Conservation (phyloP, 352 stramenopile species). For the Phytophthora syringae region DNA sequence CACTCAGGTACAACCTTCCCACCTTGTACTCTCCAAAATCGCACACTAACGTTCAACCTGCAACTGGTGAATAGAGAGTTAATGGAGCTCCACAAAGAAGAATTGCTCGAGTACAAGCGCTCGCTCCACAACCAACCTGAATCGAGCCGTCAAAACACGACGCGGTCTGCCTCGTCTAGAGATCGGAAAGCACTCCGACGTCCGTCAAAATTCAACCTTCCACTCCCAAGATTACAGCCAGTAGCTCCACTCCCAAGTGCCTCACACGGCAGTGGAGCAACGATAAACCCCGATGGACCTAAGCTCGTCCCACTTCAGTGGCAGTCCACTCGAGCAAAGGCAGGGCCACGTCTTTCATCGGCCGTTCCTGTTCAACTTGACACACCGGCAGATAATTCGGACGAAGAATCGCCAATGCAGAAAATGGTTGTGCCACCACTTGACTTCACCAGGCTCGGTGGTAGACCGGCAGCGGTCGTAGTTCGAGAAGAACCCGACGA, state of each 20-base stretch:
- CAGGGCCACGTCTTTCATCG: constrained; percentile 17
- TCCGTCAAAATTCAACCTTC: constrained; percentile 31
- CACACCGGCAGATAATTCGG: neutral
- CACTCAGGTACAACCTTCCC: constrained; percentile 40
- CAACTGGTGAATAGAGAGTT: constrained; percentile 42
- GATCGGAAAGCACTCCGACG: constrained; percentile 17
- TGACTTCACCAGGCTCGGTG: constrained; percentile 34
- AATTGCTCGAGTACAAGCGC: constrained; percentile 69
- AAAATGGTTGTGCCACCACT: constrained; percentile 30
- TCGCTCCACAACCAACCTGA: constrained; percentile 21
- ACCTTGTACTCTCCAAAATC: neutral
- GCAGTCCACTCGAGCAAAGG: constrained; percentile 63
- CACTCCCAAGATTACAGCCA: constrained; percentile 26
- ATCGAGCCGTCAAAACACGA: constrained; percentile 15
- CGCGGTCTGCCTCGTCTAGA: constrained; percentile 2
- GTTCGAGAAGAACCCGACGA: constrained; percentile 15
- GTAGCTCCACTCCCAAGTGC: constrained; percentile 22
- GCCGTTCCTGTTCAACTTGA: constrained; percentile 13
- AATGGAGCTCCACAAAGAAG: constrained; percentile 77
- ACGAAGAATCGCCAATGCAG: constrained; percentile 8
- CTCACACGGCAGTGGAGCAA: constrained; percentile 9
- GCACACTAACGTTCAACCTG: neutral
- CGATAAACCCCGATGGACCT: constrained; percentile 7
- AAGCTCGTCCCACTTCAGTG: constrained; percentile 51
- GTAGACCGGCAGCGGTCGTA: constrained; percentile 3